These are phyloP conservation scores for Dendrothele bispora DNA, from an alignment of 768 basidiomycete genomes.

Conservation along the genomic window DNA sequence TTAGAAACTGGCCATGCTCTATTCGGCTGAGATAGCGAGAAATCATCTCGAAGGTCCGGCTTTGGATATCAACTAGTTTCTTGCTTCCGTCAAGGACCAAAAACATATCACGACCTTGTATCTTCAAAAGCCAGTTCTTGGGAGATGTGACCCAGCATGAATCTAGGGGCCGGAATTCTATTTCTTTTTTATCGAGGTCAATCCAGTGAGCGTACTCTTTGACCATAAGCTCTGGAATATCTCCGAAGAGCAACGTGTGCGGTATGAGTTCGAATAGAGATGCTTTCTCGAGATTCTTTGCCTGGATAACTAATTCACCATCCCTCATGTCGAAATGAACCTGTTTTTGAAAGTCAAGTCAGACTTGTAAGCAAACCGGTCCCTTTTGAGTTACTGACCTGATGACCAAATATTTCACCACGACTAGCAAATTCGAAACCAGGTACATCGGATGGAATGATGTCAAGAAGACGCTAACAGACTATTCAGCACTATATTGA, in stretches of 20 bases:
- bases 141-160: too few relatives aligned
- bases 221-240: conserved; percentile 24
- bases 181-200: conserved; percentile 16
- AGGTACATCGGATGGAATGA: conserved; percentile 30
- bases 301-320: conserved; percentile 24
- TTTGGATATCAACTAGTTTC: too few relatives aligned
- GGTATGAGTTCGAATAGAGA: conserved; percentile 42
- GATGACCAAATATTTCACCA: conserved; percentile 12
- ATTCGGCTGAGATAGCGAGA: too few relatives aligned
- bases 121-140: too few relatives aligned
- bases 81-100: too few relatives aligned
- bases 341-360: conserved; percentile 17
- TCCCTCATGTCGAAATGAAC: conserved; percentile 26
- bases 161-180: conserved; percentile 28
- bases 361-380: not conserved
- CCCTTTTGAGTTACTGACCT: conserved; percentile 8
- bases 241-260: too few relatives aligned
- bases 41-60: too few relatives aligned
- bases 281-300: too few relatives aligned
- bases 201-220: conserved; percentile 28
- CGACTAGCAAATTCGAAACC: conserved; percentile 29
- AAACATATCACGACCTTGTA: too few relatives aligned
- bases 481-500: too few relatives aligned
- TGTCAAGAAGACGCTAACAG: conserved; percentile 32
- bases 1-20: too few relatives aligned